phyloP scores from a whole-genome alignment of 2,329 filamentous ascomycete genomes.

The Sporothrix pseudoabietina region DNA sequence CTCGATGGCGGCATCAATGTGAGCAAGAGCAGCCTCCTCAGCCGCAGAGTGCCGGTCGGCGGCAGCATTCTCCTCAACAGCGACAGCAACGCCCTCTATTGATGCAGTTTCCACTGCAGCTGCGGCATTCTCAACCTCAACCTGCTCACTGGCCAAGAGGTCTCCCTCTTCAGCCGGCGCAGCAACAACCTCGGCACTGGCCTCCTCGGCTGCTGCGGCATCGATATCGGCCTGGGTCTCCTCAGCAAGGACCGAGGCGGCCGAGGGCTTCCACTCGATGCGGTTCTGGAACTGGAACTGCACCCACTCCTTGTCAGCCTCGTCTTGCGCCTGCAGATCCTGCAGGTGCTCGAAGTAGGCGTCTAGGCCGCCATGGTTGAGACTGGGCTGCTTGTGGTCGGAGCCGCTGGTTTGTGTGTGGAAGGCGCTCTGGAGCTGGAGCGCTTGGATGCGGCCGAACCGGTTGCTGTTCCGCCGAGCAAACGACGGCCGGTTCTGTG shows the following conservation, averaged over 20 bases:
- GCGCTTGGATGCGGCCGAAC: constrained; percentile 57
- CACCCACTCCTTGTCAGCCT: constrained; percentile 78
- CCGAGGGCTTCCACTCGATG: constrained; percentile 80
- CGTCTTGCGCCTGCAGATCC: constrained; percentile 69
- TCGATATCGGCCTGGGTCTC: constrained; percentile 42
- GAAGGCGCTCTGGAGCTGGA: constrained; percentile 78
- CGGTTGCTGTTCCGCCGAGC: constrained; percentile 59
- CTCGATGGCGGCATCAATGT: constrained; percentile 82
- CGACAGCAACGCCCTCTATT: not conserved
- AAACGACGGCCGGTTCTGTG: constrained; percentile 67
- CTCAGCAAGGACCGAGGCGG: constrained; percentile 56
- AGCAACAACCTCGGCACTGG: not conserved
- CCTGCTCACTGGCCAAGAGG: constrained; percentile 11
- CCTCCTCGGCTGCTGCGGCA: constrained; percentile 2
- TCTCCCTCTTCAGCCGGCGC: not conserved
- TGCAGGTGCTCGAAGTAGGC: constrained; percentile 92
- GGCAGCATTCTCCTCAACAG: not conserved
- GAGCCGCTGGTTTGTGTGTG: constrained; percentile 60
- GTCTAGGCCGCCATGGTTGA: constrained; percentile 69
- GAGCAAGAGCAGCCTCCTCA: constrained; percentile 66
- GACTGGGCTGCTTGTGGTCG: constrained; percentile 58
- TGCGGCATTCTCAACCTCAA: not conserved
- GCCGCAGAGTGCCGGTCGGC: constrained; percentile 11
- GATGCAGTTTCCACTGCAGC: not conserved
- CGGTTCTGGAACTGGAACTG: constrained; percentile 87